Evolutionary conservation across 768 basidiomycete species (phyloP).

Genomic region (Stropharia rugosoannulata): DNA sequence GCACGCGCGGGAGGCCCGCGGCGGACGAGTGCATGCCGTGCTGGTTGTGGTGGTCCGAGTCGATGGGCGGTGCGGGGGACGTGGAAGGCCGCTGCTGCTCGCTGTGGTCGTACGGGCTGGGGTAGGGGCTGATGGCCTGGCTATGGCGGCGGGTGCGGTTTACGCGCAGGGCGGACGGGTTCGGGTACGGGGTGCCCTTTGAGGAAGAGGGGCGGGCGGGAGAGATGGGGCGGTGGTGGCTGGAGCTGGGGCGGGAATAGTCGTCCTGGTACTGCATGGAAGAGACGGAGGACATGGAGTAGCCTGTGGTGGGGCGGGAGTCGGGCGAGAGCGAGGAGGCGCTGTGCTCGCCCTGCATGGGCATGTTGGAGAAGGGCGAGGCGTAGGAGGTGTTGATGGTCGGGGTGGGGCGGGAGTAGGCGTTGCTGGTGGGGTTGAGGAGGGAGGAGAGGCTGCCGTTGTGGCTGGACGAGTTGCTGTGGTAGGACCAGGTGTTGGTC

Average conservation of each 20-base stretch:
- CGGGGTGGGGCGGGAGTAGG: slow-evolving; percentile 59
- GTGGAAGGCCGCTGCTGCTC: slow-evolving; percentile 65
- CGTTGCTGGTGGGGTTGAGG: slow-evolving; percentile 67
- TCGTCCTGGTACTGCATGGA: slow-evolving; percentile 76
- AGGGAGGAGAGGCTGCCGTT: slow-evolving; percentile 77
- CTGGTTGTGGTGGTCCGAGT: slow-evolving; percentile 39
- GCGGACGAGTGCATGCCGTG: slow-evolving; percentile 1
- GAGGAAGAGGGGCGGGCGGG: slow-evolving; percentile 70
- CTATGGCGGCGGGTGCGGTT: slow-evolving; percentile 77
- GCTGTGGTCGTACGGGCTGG: slow-evolving; percentile 72
- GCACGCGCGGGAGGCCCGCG: slow-evolving; percentile 61
- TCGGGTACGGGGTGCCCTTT: slow-evolving; percentile 46
- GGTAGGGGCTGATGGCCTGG: slow-evolving; percentile 87
- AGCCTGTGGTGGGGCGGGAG: slow-evolving; percentile 82
- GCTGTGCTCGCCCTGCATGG: slow-evolving; percentile 65
- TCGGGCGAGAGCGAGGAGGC: slow-evolving; percentile 81
- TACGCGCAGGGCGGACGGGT: slow-evolving; percentile 58
- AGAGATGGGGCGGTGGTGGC: slow-evolving; percentile 72
- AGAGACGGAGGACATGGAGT: slow-evolving; percentile 82
- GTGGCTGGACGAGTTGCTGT: slow-evolving; percentile 53
- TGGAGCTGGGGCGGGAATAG: slow-evolving; percentile 73
- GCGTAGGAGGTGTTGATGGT: slow-evolving; percentile 75
- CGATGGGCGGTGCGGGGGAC: slow-evolving; percentile 66
- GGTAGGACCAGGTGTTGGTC: slow-evolving; percentile 55
- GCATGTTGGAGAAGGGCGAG: slow-evolving; percentile 68